Conservation (phyloP, 1,139 yeast species). For the Kurtzmaniella quercitrusa region DNA sequence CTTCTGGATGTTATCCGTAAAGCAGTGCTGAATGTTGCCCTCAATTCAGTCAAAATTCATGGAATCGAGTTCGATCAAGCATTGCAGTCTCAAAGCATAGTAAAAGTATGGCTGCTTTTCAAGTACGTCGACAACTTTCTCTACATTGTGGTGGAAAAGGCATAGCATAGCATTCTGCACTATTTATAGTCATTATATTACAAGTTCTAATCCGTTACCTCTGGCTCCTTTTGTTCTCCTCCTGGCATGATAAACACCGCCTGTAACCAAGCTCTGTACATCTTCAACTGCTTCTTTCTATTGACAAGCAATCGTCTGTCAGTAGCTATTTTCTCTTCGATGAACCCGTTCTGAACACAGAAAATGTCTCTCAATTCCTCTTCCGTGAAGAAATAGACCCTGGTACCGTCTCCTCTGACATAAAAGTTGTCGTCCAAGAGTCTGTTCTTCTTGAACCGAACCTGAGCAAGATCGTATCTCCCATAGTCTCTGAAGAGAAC, state of each 20-base stretch:
- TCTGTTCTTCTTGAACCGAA: conserved; percentile 86
- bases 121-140: conserved; percentile 73
- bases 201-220: not conserved
- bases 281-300: conserved; percentile 84
- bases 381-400: conserved; percentile 95
- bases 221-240: not conserved
- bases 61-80: conserved; percentile 52
- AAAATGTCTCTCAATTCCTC: conserved; percentile 81
- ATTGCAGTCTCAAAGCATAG: conserved; percentile 36
- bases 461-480: conserved; percentile 92
- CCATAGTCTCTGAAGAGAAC: conserved; percentile 93
- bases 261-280: conserved; percentile 97
- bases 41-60: conserved; percentile 44
- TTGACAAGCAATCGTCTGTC: conserved; percentile 89
- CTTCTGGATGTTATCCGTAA: conserved; percentile 38
- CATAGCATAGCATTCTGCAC: not conserved
- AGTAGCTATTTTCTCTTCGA: conserved; percentile 73
- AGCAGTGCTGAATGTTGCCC: not conserved
- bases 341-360: conserved; percentile 47
- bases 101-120: conserved; percentile 51
- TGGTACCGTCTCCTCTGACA: conserved; percentile 95
- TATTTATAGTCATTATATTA: not conserved
- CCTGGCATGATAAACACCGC: conserved; percentile 61
- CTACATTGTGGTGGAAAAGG: conserved; percentile 36
- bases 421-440: conserved; percentile 88